These are phyloP conservation scores for Aureobasidium mangrovei DNA, from an alignment of 2,329 filamentous ascomycete genomes.

Conservation along the genomic window DNA sequence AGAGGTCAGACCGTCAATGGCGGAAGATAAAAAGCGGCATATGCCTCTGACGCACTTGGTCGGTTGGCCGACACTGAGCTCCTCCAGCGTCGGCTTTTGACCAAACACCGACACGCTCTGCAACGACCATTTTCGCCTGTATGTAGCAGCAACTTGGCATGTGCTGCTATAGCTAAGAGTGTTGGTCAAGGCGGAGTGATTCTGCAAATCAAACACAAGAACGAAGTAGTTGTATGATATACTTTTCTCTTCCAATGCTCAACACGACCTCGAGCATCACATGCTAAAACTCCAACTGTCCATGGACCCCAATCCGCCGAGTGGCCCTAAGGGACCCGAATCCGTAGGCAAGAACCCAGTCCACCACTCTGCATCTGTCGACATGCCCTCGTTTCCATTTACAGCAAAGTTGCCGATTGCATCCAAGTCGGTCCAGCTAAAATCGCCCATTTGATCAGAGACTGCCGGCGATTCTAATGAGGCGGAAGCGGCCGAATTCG, in stretches of 20 bases:
- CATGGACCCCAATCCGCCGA: slow-evolving; percentile 24
- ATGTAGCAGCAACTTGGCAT: too few species aligned
- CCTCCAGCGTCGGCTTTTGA: too few species aligned
- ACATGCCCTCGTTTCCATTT: slow-evolving; percentile 29
- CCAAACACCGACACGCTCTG: too few species aligned
- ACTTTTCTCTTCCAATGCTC: background rate
- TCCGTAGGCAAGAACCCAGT: slow-evolving; percentile 30
- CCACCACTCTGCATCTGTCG: slow-evolving; percentile 28
- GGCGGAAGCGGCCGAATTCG: slow-evolving; percentile 19
- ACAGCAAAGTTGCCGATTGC: slow-evolving; percentile 42
- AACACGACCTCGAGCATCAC: background rate
- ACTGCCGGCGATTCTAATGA: slow-evolving; percentile 28
- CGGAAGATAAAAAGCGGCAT: background rate
- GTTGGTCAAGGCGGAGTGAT: too few species aligned
- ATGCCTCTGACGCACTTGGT: too few species aligned
- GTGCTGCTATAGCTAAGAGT: too few species aligned
- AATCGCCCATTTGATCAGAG: slow-evolving; percentile 40
- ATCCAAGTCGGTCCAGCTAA: slow-evolving; percentile 41
- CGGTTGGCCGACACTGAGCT: too few species aligned
- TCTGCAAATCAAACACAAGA: too few species aligned
- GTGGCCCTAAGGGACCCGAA: slow-evolving; percentile 25
- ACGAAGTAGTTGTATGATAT: too few species aligned
- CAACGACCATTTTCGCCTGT: too few species aligned
- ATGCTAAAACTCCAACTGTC: slow-evolving; percentile 25
- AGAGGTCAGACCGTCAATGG: background rate